phyloP scores from a whole-genome alignment of 768 basidiomycete genomes.

The Pisolithus sp. region DNA sequence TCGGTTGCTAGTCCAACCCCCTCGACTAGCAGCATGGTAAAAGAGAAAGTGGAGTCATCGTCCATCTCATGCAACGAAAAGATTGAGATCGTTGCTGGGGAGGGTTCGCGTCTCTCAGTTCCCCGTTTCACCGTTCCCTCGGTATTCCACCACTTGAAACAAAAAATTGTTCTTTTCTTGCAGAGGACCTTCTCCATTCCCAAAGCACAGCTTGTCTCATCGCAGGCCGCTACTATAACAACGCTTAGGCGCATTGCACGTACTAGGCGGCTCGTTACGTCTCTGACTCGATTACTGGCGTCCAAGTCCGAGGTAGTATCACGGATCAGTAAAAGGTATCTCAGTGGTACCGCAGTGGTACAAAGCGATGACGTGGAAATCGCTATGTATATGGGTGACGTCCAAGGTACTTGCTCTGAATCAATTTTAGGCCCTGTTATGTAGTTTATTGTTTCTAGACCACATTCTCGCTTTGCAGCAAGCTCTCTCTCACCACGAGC shows the following conservation, averaged over 20 bases:
- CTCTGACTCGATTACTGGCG: conserved; percentile 65
- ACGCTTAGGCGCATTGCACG: conserved; percentile 75
- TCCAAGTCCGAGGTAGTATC: conserved; percentile 80
- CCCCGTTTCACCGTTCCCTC: conserved; percentile 19
- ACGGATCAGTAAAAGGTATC: conserved; percentile 69
- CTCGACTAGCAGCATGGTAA: neutral
- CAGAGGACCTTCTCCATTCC: neutral
- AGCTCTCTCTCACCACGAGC: conserved; percentile 79
- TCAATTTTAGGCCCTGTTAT: neutral
- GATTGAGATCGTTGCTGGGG: neutral
- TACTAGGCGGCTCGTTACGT: conserved; percentile 72
- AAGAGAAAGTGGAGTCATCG: neutral
- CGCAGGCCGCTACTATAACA: conserved; percentile 34
- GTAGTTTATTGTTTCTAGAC: conserved; percentile 40
- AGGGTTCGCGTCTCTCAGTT: conserved; percentile 16
- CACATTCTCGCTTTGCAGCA: conserved; percentile 87
- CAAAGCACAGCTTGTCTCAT: conserved; percentile 5
- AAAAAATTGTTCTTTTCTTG: conserved; percentile 19
- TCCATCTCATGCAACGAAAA: conserved; percentile 1
- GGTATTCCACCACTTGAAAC: conserved; percentile 31
- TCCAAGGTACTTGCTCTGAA: conserved; percentile 59
- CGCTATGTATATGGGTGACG: conserved; percentile 83
- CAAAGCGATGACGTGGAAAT: conserved; percentile 57
- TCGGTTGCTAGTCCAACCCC: neutral
- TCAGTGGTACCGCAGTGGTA: conserved; percentile 29